Evolutionary conservation across 257 asterid genomes (phyloP).

Genomic region (Solanum habrochaites): DNA sequence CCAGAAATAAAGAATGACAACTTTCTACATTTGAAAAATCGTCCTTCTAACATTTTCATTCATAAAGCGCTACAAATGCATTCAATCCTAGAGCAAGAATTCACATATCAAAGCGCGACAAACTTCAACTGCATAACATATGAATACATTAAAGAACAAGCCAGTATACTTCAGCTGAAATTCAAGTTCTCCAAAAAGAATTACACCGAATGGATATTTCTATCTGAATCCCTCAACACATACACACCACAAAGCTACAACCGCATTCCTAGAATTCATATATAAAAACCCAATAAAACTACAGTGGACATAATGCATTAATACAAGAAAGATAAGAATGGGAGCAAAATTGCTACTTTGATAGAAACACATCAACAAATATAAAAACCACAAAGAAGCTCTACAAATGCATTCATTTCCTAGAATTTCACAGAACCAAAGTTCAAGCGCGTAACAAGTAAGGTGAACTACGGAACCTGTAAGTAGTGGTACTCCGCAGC

Average conservation of each 20-base stretch:
- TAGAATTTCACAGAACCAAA: not conserved
- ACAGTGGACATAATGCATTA: not conserved
- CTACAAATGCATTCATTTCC: not conserved
- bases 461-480: constrained; percentile 22
- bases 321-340: no score
- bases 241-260: not conserved
- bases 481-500: constrained; percentile 52
- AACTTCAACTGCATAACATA: not conserved
- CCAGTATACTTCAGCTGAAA: not conserved
- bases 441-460: not conserved
- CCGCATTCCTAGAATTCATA: not conserved
- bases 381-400: not conserved
- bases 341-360: not conserved
- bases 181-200: not conserved
- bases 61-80: not conserved
- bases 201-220: not conserved
- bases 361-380: not conserved
- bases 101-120: not conserved
- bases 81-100: not conserved
- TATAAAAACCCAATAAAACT: not conserved
- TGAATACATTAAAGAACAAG: not conserved
- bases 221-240: not conserved
- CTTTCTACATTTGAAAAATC: not conserved
- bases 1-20: not conserved
- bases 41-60: not conserved